Base-by-base conservation (phyloP, 352 stramenopile genomes). In the Thalassiosira pacifica region DNA sequence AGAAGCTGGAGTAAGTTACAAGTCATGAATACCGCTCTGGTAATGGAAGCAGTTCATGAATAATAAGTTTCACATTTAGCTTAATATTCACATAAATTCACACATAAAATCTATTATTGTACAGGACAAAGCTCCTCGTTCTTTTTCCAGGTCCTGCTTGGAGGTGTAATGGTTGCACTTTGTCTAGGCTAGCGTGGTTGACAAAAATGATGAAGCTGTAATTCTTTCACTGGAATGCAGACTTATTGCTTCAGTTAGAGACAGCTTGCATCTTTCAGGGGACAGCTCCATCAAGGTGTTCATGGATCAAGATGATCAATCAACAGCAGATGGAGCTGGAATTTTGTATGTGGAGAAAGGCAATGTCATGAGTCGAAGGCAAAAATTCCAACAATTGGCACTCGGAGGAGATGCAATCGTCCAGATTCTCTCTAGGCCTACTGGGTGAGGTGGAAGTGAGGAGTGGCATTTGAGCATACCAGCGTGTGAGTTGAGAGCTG, bases 111-210 rank as follows among this genome's bases (percentile, higher is more conserved):
- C 31, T 66, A 40, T 40, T 42, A 52, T 48, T 26, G n/a, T 68
- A 45, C 60, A 68, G 45, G 19, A 48, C 27, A 68, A 68, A 48
- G 45, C 8, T 68, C 24, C 60, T 68, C 60, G 37, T 67, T 48
- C 60, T 18, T 22, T 32, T 32, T 29, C n/a, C 3, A 66, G 22
- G 32, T 27, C 37, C 59, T 37, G 59, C 59, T 66, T 66, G 59
- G 26, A 68, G 60, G 60, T 40, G 11, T n/a, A n/a, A n/a, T n/a
- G n/a, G n/a, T n/a, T n/a, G n/a, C n/a, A n/a, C n/a, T n/a, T n/a
- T n/a, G 27, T 48, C 34, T 31, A n/a, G n/a, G 60, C 22, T 68
- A 68, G 60, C 60, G 45, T 68, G 45, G 60, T 26, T 22, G 26
- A 68, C 27, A 66, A 42, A n/a, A n/a, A n/a, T n/a, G n/a, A 65